Conservation (phyloP, 2,329 filamentous ascomycete genomes). For the Mollisia scopiformis region DNA sequence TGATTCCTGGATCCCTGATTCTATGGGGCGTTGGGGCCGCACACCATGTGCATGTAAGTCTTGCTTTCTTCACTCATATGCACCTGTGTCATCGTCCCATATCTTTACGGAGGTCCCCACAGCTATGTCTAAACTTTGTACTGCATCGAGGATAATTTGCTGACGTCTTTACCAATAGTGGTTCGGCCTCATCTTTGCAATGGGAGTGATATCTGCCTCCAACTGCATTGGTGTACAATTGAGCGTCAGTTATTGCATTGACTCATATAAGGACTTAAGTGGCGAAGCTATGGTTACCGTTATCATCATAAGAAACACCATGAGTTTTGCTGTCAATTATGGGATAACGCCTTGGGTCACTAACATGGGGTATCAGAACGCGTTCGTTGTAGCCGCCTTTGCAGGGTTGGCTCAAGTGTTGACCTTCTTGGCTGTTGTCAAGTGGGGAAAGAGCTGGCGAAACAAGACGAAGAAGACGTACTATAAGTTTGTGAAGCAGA, state of each 20-base stretch:
- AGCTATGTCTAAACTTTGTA: neutral
- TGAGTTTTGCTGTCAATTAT: constrained; percentile 53
- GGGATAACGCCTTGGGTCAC: constrained; percentile 51
- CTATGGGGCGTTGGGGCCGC: constrained; percentile 55
- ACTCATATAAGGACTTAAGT: constrained; percentile 49
- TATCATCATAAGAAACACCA: constrained; percentile 51
- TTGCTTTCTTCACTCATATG: neutral
- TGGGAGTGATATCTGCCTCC: constrained; percentile 48
- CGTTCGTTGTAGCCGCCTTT: constrained; percentile 47
- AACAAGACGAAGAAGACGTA: constrained; percentile 42
- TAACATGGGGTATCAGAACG: constrained; percentile 45
- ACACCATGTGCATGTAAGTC: constrained; percentile 42
- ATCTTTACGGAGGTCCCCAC: neutral
- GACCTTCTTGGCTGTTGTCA: constrained; percentile 49
- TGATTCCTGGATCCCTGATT: constrained; percentile 48
- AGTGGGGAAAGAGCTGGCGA: constrained; percentile 49
- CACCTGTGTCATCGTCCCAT: neutral
- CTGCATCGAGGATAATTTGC: neutral
- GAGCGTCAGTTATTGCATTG: constrained; percentile 49
- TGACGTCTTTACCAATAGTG: constrained; percentile 10
- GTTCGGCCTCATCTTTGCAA: constrained; percentile 50
- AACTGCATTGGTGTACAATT: constrained; percentile 48
- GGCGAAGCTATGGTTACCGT: constrained; percentile 54
- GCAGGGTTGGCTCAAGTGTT: constrained; percentile 40
- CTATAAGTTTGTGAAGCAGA: constrained; percentile 41